These are phyloP conservation scores for Colletotrichum godetiae DNA, from an alignment of 2,329 filamentous ascomycete genomes.

Conservation along the genomic window DNA sequence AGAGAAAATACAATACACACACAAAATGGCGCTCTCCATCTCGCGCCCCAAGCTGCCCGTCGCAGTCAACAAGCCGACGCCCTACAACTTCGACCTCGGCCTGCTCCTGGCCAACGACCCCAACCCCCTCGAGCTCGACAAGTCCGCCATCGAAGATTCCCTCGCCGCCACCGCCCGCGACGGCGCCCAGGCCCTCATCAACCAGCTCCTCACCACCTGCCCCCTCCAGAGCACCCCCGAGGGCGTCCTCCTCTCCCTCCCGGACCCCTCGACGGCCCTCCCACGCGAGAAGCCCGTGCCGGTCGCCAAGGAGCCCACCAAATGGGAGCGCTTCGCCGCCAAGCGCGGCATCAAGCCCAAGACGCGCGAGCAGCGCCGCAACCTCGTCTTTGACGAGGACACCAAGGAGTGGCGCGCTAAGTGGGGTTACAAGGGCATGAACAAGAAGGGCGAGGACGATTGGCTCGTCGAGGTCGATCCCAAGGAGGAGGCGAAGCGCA, in stretches of 20 bases:
- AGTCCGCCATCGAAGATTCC: conserved; percentile 68
- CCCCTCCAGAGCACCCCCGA: conserved; percentile 76
- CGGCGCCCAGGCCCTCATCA: conserved; percentile 90
- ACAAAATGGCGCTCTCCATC: conserved; percentile 48
- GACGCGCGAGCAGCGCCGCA: conserved; percentile 77
- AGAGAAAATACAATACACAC: conserved; percentile 24
- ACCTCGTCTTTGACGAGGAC: conserved; percentile 86
- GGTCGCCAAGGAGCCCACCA: conserved; percentile 83
- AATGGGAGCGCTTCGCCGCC: conserved; percentile 95
- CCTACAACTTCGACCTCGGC: conserved; percentile 93
- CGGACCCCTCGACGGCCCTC: conserved; percentile 74
- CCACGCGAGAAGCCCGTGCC: conserved; percentile 95
- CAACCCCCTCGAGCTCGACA: conserved; percentile 77
- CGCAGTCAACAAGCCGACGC: conserved; percentile 82
- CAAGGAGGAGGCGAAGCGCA: conserved; percentile 72
- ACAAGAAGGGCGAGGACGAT: conserved; percentile 84
- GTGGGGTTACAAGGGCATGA: conserved; percentile 94
- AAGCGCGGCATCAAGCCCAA: conserved; percentile 97
- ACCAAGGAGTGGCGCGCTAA: conserved; percentile 90
- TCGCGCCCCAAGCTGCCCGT: conserved; percentile 66
- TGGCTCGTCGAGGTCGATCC: conserved; percentile 95
- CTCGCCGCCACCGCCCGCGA: conserved; percentile 84
- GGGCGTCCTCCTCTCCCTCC: conserved; percentile 84
- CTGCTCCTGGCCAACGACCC: conserved; percentile 88
- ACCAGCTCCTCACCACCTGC: conserved; percentile 92